phyloP scores from a whole-genome alignment of 179 eudicot species.

The Kewa caespitosa region DNA sequence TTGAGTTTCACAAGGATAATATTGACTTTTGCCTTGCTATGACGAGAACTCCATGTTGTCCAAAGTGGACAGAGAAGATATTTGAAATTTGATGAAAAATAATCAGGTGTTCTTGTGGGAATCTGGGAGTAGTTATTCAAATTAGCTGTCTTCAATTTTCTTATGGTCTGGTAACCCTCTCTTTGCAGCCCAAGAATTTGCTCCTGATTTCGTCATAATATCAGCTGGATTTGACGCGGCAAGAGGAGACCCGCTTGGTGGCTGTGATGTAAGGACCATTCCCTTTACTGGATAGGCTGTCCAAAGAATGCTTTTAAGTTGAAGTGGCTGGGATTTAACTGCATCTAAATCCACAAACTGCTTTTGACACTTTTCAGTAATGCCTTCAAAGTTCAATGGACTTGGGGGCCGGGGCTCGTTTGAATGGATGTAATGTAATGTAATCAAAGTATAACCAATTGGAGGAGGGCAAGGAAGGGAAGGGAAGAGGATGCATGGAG shows the following conservation, averaged over 20 bases:
- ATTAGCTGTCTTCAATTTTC: neutral
- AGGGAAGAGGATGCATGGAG: too few species aligned
- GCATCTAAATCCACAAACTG: neutral
- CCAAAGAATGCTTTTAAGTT: neutral
- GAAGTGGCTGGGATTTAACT: neutral
- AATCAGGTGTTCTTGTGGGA: too few species aligned
- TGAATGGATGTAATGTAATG: too few species aligned
- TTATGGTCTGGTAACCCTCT: slow-evolving; percentile 8
- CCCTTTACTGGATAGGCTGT: neutral
- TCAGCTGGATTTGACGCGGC: slow-evolving; percentile 99
- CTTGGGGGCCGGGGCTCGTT: too few species aligned
- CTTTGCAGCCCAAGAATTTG: slow-evolving; percentile 76
- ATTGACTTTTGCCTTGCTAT: too few species aligned
- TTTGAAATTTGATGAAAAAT: too few species aligned
- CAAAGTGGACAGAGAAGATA: too few species aligned
- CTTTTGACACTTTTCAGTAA: neutral
- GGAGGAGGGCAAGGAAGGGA: too few species aligned
- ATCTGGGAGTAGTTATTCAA: neutral
- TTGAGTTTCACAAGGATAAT: too few species aligned
- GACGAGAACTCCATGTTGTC: too few species aligned
- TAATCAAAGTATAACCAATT: too few species aligned
- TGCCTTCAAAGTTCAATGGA: neutral
- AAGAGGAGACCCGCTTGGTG: slow-evolving; percentile 96
- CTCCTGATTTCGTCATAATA: slow-evolving; percentile 86
- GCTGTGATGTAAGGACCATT: slow-evolving; percentile 80